Evolutionary conservation across 257 asterid genomes (phyloP).

Genomic region (Paraleonurus japonicus): DNA sequence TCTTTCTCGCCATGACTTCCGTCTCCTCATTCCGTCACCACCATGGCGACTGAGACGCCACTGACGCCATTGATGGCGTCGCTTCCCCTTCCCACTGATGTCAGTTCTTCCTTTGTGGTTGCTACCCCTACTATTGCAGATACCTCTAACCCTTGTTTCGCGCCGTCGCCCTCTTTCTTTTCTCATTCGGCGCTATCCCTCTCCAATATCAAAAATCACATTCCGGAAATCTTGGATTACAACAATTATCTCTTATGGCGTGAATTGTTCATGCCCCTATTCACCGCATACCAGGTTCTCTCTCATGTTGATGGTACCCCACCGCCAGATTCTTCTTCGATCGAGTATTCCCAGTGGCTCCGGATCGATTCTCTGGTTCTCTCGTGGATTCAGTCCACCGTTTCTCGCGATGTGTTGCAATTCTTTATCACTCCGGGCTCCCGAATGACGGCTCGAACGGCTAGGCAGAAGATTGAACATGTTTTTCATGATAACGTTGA

Average conservation of each 20-base stretch:
- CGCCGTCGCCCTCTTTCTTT: background rate
- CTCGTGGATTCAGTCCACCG: background rate
- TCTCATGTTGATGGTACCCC: background rate
- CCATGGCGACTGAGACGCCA: too few relatives aligned
- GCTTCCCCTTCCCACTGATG: too few relatives aligned
- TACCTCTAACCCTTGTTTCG: too few relatives aligned
- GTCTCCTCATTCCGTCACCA: too few relatives aligned
- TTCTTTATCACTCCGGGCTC: background rate
- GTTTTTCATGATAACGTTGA: too few relatives aligned
- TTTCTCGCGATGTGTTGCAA: background rate
- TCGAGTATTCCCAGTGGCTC: background rate
- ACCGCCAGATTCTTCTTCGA: background rate
- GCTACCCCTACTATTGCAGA: too few relatives aligned
- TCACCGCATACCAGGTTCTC: background rate
- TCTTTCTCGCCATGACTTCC: too few relatives aligned
- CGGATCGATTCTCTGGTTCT: background rate
- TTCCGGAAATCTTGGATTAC: background rate
- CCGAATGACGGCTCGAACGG: background rate
- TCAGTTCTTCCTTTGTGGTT: too few relatives aligned
- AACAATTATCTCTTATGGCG: background rate
- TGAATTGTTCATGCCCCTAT: background rate
- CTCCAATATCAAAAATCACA: background rate
- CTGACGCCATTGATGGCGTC: too few relatives aligned
- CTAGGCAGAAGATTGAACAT: too few relatives aligned
- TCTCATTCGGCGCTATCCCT: background rate